Evolutionary conservation across 371 early-diverging fungal species (phyloP).

Genomic region (Rhizopus stolonifer): DNA sequence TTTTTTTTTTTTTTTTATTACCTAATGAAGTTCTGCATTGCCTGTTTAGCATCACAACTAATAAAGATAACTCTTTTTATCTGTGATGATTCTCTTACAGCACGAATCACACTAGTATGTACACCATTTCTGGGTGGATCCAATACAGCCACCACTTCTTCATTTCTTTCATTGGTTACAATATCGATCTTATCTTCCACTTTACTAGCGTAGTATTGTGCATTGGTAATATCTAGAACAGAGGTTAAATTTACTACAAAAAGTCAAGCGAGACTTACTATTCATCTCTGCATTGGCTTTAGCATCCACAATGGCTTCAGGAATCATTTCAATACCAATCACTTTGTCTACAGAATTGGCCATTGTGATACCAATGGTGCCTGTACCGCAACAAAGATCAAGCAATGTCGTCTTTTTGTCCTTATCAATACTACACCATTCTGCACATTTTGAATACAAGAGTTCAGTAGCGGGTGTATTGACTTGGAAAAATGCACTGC

Average conservation of each 20-base stretch:
- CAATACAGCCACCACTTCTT: constrained; percentile 56
- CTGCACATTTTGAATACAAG: constrained; percentile 50
- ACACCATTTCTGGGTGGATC: constrained; percentile 74
- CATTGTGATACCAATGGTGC: constrained; percentile 78
- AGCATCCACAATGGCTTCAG: constrained; percentile 72
- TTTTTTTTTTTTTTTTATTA: no score
- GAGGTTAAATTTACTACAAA: no score
- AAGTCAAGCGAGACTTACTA: no score
- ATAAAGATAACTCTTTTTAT: constrained; percentile 68
- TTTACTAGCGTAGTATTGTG: constrained; percentile 51
- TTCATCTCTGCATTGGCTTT: constrained; percentile 63
- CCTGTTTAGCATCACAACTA: constrained; percentile 64
- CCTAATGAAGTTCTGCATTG: constrained; percentile 65
- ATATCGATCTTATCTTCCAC: constrained; percentile 62
- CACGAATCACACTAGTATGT: constrained; percentile 56
- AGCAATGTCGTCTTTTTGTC: constrained; percentile 43
- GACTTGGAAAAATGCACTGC: constrained; percentile 75
- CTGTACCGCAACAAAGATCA: constrained; percentile 85
- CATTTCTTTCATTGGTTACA: constrained; percentile 28
- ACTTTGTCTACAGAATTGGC: constrained; percentile 63
- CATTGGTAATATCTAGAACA: no score
- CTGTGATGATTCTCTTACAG: constrained; percentile 52
- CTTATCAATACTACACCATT: constrained; percentile 32
- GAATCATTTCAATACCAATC: constrained; percentile 70
- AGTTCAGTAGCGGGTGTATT: constrained; percentile 71